phyloP scores from a whole-genome alignment of 225 moss, liverwort and hornwort genomes.

The Physcomitrellopsis africana region DNA sequence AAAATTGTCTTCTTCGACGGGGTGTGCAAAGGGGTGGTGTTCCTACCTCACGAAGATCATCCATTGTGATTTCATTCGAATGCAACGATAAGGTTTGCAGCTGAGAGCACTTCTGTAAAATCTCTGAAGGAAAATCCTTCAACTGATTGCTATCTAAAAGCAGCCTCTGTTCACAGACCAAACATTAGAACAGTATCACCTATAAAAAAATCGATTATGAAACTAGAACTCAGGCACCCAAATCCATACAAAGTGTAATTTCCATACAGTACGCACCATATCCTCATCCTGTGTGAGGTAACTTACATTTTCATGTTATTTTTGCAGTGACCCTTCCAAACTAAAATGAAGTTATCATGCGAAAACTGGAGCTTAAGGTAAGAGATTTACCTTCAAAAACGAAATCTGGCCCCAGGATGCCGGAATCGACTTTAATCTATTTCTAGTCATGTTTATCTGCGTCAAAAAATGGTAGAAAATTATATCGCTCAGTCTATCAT shows the following conservation, averaged over 20 bases:
- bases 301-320: background rate
- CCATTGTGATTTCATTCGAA: slow-evolving; percentile 91
- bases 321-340: background rate
- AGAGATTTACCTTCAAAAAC: slow-evolving; percentile 62
- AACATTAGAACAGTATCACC: slow-evolving; percentile 24
- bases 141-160: slow-evolving; percentile 85
- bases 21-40: too few species aligned
- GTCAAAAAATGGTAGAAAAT: slow-evolving; percentile 24
- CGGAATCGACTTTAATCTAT: slow-evolving; percentile 70
- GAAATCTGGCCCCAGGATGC: slow-evolving; percentile 65
- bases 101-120: slow-evolving; percentile 78
- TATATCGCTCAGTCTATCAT: slow-evolving; percentile 12
- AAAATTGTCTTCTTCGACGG: slow-evolving; percentile 9
- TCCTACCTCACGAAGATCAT: slow-evolving; percentile 84
- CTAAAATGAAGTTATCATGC: slow-evolving; percentile 6
- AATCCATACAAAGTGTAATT: slow-evolving; percentile 2
- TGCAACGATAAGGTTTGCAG: slow-evolving; percentile 89
- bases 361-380: slow-evolving; percentile 22
- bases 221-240: slow-evolving; percentile 26
- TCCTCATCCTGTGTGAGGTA: slow-evolving; percentile 19
- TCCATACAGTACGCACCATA: slow-evolving; percentile 21
- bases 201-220: slow-evolving; percentile 1
- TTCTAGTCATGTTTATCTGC: slow-evolving; percentile 78
- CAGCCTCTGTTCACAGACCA: slow-evolving; percentile 61
- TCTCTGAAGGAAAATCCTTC: slow-evolving; percentile 75